Evolutionary conservation across 176 grass and related monocot genomes (phyloP).

Genomic region (bread wheat (Triticum aestivum)): IWGSC_CS_RefSeq_v2.1 NC_057803.1:590357738-590358237

Average conservation of each 20-base stretch:
- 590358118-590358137: no score
- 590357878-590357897: conserved; percentile 69
- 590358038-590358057: no score
- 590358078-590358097: neutral
- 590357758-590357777: neutral
- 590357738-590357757: conserved; percentile 35
- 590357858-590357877: conserved; percentile 44
- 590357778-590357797: conserved; percentile 17
- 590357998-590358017: neutral
- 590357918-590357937: conserved; percentile 37
- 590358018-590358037: no score
- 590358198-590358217: conserved; percentile 22
- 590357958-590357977: conserved; percentile 20
- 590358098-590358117: neutral
- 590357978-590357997: conserved; percentile 45
- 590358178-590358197: conserved; percentile 27
- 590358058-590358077: neutral
- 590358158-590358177: conserved; percentile 21
- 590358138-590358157: no score
- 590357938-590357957: conserved; percentile 38
- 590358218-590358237: conserved; percentile 9
- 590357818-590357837: neutral
- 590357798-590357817: no score
- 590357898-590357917: conserved; percentile 62
- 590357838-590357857: neutral